Percentiles rank a stretch among this genome's conserved stretches.
Evolutionary conservation across 2,329 filamentous ascomycete species (phyloP).

Genomic region (Tolypocladium pustulatum): DNA sequence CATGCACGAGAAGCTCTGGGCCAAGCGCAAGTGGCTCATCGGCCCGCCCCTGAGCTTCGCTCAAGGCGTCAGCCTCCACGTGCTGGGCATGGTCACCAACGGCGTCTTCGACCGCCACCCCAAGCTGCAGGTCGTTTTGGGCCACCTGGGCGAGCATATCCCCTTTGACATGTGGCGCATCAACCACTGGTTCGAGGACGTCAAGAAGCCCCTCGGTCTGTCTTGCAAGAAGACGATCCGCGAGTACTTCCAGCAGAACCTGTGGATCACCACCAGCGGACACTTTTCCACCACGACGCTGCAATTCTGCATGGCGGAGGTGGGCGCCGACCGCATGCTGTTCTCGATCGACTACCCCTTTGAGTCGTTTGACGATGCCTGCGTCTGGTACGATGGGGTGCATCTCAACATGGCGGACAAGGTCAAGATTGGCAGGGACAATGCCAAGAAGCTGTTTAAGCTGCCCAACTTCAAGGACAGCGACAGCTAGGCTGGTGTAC

Average conservation of each 20-base stretch:
- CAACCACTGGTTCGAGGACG: constrained; percentile 45
- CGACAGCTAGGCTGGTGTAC: not conserved
- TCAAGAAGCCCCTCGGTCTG: constrained; percentile 38
- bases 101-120: constrained; percentile 39
- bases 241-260: constrained; percentile 43
- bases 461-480: constrained; percentile 22
- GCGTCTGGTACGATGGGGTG: constrained; percentile 28
- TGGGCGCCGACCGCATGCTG: constrained; percentile 39
- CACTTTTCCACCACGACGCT: constrained; percentile 44
- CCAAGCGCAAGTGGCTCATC: constrained; percentile 47
- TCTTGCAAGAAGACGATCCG: constrained; percentile 36
- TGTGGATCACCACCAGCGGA: constrained; percentile 47
- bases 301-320: constrained; percentile 35
- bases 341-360: constrained; percentile 45
- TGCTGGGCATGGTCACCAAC: constrained; percentile 39
- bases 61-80: constrained; percentile 47
- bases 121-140: constrained; percentile 33
- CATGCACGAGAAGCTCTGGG: constrained; percentile 47
- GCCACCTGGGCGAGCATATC: constrained; percentile 38
- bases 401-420: constrained; percentile 22
- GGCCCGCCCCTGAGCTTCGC: constrained; percentile 50
- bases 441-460: constrained; percentile 31
- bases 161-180: constrained; percentile 39
- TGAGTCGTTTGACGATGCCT: constrained; percentile 32
- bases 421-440: constrained; percentile 30